Base-by-base conservation (phyloP, 2,329 filamentous ascomycete genomes). In the Penicillium psychrosexuale region DNA sequence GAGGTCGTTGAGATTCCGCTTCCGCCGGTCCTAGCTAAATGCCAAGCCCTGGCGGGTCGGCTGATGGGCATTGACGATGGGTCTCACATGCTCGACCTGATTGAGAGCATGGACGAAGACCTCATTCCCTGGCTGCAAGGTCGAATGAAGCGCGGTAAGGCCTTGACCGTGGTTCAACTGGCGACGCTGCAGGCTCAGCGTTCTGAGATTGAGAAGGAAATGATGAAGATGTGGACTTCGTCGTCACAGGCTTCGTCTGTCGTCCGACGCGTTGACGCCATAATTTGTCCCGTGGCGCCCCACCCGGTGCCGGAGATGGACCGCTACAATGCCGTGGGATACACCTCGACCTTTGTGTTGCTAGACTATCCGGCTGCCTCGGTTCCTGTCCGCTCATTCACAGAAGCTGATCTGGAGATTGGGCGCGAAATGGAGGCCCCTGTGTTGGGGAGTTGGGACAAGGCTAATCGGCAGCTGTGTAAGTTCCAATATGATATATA, bases 251-350 rank as follows among this genome's bases (percentile, higher is more conserved):
- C 9, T 17, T 47, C 48, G 7, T 58, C 61, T 34, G 47, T 37
- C 19, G 30, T 39, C 7, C 56, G 65, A n/a, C 60, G 60, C 0
- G 50, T 88, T 8, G 85, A 88, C 72, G 83, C 83, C 0, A 79
- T 88, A 48, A 79, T 88, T 52, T 84, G 80, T 58, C 85, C 85
- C 0, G 75, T 86, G 0, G 84, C 84, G 13, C 84, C 84, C 2
- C 85, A 88, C 67, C 83, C 85, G 0, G 79, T 85, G 0, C 82
- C 84, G 1, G 77, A 79, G 9, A 80, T 85, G 51, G 85, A 88
- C 70, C 74, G 78, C 2, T 88, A 83, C 71, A 85, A 86, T 66
- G 80, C 80, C 0, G 80, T 83, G 0, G 81, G 83, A 53, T 88
- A 87, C 64, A 86, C 84, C 0, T 81, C 77, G 22, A 78, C 76